These are phyloP conservation scores for Ailanthus altissimus DNA, from an alignment of 345 rosid species.

Conservation along the genomic window DNA sequence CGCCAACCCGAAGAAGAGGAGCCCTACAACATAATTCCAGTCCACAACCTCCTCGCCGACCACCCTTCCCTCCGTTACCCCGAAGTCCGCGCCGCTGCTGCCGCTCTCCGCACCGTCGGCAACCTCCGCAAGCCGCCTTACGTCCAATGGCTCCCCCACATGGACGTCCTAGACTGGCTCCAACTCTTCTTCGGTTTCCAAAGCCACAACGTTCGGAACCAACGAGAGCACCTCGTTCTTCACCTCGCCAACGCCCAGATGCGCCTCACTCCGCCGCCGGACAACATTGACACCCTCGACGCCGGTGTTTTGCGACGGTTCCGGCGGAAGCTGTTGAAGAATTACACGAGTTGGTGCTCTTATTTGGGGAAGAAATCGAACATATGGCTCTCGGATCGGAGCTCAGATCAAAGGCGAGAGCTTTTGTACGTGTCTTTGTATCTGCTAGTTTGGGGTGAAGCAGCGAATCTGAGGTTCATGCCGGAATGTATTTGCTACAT, in stretches of 20 bases:
- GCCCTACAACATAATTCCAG: constrained; percentile 78
- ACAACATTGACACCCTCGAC: constrained; percentile 81
- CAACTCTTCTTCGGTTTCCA: constrained; percentile 89
- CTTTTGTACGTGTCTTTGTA: constrained; percentile 35
- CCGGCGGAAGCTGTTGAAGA: constrained; percentile 65
- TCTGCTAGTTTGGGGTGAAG: constrained; percentile 84
- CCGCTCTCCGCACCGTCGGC: constrained; percentile 82
- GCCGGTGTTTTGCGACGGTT: constrained; percentile 66
- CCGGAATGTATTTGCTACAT: constrained; percentile 88
- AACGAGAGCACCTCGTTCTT: constrained; percentile 89
- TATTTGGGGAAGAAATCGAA: constrained; percentile 76
- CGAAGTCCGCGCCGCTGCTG: constrained; percentile 88
- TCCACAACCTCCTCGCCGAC: constrained; percentile 91
- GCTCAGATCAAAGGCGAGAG: constrained; percentile 51
- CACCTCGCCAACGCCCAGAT: constrained; percentile 96
- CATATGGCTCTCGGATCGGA: constrained; percentile 86
- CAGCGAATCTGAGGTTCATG: constrained; percentile 83
- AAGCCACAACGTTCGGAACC: constrained; percentile 77
- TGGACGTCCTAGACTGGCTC: constrained; percentile 92
- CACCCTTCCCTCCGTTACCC: constrained; percentile 93
- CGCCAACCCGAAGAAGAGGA: constrained; percentile 41
- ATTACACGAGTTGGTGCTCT: constrained; percentile 88
- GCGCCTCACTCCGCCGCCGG: constrained; percentile 94
- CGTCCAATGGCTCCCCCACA: constrained; percentile 68
- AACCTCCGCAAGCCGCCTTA: constrained; percentile 76